phyloP scores from a whole-genome alignment of 352 stramenopile species.

The Halophytophthora batemanensis region DNA sequence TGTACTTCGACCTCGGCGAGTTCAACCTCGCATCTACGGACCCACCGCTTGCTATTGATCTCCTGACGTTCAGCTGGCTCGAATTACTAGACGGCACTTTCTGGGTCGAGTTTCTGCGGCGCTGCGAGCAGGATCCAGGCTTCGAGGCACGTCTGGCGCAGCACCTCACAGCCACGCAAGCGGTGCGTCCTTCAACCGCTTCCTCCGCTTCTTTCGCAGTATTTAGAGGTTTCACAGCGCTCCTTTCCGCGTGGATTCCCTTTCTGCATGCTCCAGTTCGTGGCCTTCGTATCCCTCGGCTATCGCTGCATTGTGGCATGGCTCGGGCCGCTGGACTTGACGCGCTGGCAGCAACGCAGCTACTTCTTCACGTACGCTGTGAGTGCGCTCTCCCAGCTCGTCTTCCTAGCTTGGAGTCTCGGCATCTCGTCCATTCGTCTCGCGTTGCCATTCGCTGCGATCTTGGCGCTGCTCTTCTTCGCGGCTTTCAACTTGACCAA shows the following conservation, averaged over 20 bases:
- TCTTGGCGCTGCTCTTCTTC: slow-evolving; percentile 37
- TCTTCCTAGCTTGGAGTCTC: slow-evolving; percentile 34
- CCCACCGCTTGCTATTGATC: background rate
- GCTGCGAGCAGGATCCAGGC: slow-evolving; percentile 23
- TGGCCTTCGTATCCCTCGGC: slow-evolving; percentile 45
- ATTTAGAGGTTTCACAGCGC: slow-evolving; percentile 3
- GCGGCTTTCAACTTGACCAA: slow-evolving; percentile 56
- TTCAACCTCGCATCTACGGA: no score
- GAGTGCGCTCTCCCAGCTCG: slow-evolving; percentile 31
- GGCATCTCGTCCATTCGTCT: slow-evolving; percentile 20
- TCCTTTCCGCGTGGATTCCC: no score
- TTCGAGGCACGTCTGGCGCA: slow-evolving; percentile 26
- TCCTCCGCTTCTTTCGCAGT: background rate
- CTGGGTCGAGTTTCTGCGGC: slow-evolving; percentile 15
- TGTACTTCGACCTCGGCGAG: no score
- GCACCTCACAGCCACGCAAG: slow-evolving; percentile 37
- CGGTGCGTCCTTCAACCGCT: slow-evolving; percentile 24
- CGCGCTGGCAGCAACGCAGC: slow-evolving; percentile 38
- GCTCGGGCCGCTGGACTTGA: slow-evolving; percentile 55
- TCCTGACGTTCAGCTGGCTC: slow-evolving; percentile 5
- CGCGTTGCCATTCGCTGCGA: slow-evolving; percentile 34
- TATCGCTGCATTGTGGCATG: slow-evolving; percentile 40
- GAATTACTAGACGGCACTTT: slow-evolving; percentile 11
- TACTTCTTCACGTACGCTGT: slow-evolving; percentile 35
- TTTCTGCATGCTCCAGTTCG: slow-evolving; percentile 33